phyloP scores from a whole-genome alignment of 345 rosid species.

The Lagerstroemia speciosa region DNA sequence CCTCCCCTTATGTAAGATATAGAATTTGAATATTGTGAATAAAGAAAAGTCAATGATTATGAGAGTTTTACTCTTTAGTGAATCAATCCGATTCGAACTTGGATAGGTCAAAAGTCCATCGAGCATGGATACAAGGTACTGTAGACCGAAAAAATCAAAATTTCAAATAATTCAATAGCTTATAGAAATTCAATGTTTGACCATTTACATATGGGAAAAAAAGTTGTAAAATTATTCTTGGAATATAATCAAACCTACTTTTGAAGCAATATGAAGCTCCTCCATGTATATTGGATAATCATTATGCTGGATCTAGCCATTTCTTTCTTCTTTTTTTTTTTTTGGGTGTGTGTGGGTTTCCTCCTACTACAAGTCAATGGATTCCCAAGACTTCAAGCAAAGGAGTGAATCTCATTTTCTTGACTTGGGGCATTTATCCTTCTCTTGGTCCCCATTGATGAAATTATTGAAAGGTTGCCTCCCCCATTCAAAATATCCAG shows the following conservation, averaged over 20 bases:
- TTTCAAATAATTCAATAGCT: no score
- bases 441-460: slow-evolving; percentile 5
- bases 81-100: no score
- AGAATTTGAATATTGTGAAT: no score
- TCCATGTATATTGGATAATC: not conserved
- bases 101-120: no score
- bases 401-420: slow-evolving; percentile 2
- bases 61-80: no score
- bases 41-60: no score
- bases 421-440: slow-evolving; percentile 6
- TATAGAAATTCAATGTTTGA: no score
- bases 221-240: not conserved
- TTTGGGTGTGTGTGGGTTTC: not conserved
- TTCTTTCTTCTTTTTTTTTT: not conserved
- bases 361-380: slow-evolving; percentile 3
- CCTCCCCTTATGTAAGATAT: no score
- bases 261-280: not conserved
- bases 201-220: no score
- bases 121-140: no score
- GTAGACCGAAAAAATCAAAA: no score
- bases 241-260: not conserved
- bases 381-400: slow-evolving; percentile 4
- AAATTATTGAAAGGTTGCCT: slow-evolving; percentile 2
- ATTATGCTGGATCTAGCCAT: not conserved
- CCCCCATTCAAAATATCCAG: slow-evolving; percentile 1